Evolutionary conservation across 306 rosid genomes (phyloP).

Genomic region (Vicia villosa): DNA sequence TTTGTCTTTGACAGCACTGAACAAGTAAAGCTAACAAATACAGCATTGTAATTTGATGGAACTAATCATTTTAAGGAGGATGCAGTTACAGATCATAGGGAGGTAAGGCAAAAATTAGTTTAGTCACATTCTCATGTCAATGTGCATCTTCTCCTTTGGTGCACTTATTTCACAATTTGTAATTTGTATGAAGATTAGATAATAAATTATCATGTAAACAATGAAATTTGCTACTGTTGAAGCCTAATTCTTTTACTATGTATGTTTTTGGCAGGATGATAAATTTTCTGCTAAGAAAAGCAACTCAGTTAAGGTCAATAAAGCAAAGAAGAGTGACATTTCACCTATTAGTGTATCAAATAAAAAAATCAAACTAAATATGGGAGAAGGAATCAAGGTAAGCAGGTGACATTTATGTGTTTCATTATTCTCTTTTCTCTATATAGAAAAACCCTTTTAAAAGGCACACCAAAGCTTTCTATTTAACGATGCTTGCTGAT

Average conservation of each 20-base stretch:
- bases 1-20: slow-evolving; percentile 57
- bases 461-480: slow-evolving; percentile 9
- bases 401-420: slow-evolving; percentile 35
- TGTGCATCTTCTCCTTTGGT: slow-evolving; percentile 33
- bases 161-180: slow-evolving; percentile 22
- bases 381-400: slow-evolving; percentile 87
- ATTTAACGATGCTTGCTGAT: slow-evolving; percentile 4
- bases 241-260: slow-evolving; percentile 15
- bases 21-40: slow-evolving; percentile 53
- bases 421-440: slow-evolving; percentile 4
- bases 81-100: slow-evolving; percentile 49
- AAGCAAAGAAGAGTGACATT: slow-evolving; percentile 64
- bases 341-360: slow-evolving; percentile 50
- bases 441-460: background rate
- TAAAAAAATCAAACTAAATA: slow-evolving; percentile 77
- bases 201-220: slow-evolving; percentile 21
- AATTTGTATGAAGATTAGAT: slow-evolving; percentile 8
- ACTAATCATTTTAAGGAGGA: slow-evolving; percentile 63
- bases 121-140: slow-evolving; percentile 1
- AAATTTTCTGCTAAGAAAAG: slow-evolving; percentile 49
- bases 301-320: slow-evolving; percentile 63
- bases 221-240: background rate
- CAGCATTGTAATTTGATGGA: slow-evolving; percentile 50
- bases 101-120: slow-evolving; percentile 49
- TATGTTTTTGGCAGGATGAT: slow-evolving; percentile 65